Conservation (phyloP, 1,139 yeast genomes). For the Eremothecium coryli region DNA sequence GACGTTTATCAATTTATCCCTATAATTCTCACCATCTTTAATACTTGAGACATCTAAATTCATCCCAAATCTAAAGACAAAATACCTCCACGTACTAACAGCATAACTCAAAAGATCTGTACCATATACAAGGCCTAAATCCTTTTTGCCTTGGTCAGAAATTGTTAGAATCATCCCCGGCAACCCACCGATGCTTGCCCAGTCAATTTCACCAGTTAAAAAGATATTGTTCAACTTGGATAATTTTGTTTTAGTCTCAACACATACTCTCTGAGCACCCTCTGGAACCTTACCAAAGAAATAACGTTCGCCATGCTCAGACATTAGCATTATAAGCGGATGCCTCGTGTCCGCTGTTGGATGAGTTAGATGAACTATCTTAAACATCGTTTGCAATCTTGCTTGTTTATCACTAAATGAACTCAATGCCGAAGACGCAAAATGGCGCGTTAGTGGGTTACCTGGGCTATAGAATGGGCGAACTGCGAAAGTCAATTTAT, state of each 20-base stretch:
- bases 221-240: constrained; percentile 56
- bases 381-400: constrained; percentile 26
- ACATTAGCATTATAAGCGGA: constrained; percentile 49
- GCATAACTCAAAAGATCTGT: constrained; percentile 41
- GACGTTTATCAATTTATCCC: constrained; percentile 46
- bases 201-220: constrained; percentile 61
- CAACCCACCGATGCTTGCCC: constrained; percentile 77
- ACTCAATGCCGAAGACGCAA: background rate
- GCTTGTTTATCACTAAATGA: background rate
- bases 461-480: too few species aligned
- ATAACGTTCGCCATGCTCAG: constrained; percentile 43
- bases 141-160: constrained; percentile 67
- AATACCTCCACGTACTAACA: constrained; percentile 75
- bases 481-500: too few species aligned
- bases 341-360: constrained; percentile 51
- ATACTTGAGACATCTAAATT: constrained; percentile 41
- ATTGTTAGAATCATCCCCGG: constrained; percentile 82
- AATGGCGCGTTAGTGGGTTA: too few species aligned
- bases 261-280: constrained; percentile 69
- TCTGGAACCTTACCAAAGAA: constrained; percentile 77
- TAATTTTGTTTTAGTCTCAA: constrained; percentile 45
- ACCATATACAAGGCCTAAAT: constrained; percentile 40
- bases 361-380: constrained; percentile 38
- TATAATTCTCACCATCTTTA: constrained; percentile 33
- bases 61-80: constrained; percentile 77